These are phyloP conservation scores for Lactarius sanguifluus DNA, from an alignment of 768 basidiomycete species.

Conservation along the genomic window DNA sequence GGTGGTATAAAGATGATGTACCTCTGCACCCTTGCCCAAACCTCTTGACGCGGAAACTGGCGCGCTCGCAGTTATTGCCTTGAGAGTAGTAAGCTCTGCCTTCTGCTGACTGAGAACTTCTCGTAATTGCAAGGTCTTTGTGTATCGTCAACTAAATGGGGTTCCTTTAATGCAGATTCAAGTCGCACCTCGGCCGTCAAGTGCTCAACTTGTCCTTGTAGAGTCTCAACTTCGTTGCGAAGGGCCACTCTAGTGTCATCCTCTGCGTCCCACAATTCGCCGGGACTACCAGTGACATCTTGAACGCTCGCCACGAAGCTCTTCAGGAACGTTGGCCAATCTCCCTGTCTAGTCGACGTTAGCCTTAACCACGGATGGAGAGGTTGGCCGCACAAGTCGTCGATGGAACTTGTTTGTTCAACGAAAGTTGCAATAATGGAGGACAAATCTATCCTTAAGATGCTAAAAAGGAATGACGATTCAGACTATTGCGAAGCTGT, in stretches of 20 bases:
- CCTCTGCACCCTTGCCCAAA: slow-evolving; percentile 57
- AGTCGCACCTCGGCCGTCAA: slow-evolving; percentile 65
- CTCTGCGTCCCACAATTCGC: slow-evolving; percentile 47
- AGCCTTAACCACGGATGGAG: slow-evolving; percentile 7
- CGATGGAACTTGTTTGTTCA: slow-evolving; percentile 19
- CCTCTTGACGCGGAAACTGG: slow-evolving; percentile 41
- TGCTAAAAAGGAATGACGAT: background rate
- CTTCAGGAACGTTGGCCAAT: slow-evolving; percentile 63
- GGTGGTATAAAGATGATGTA: slow-evolving; percentile 32
- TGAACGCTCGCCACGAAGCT: slow-evolving; percentile 60
- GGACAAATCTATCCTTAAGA: background rate
- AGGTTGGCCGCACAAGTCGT: slow-evolving; percentile 12
- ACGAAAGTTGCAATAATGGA: slow-evolving; percentile 19
- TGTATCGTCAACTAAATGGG: background rate
- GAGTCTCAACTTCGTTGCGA: slow-evolving; percentile 58
- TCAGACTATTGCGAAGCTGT: background rate
- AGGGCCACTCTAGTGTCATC: slow-evolving; percentile 42
- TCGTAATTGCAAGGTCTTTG: slow-evolving; percentile 51
- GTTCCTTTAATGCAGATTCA: background rate
- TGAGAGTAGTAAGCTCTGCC: slow-evolving; percentile 67
- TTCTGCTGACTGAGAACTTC: slow-evolving; percentile 59
- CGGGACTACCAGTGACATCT: slow-evolving; percentile 61
- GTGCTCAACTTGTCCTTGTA: slow-evolving; percentile 60
- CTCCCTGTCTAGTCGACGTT: slow-evolving; percentile 51
- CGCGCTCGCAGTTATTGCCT: slow-evolving; percentile 46